Percentiles rank a stretch among this genome's conserved stretches.
Conservation (phyloP, 306 rosid genomes). For the Boehmeria nivea region DNA sequence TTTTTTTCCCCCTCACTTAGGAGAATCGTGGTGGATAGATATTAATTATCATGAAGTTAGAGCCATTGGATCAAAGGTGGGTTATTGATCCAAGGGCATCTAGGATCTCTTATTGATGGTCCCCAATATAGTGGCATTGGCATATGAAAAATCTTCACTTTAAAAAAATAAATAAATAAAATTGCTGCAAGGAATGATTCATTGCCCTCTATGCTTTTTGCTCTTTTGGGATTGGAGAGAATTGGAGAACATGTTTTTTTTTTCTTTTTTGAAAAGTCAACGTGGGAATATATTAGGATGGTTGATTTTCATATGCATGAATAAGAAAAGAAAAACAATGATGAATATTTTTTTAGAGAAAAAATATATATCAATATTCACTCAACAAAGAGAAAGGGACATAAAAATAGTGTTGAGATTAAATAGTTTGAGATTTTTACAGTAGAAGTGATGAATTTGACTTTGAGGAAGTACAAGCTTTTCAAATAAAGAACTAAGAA, state of each 20-base stretch:
- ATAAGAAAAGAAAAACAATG: too few relatives aligned
- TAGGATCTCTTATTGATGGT: background rate
- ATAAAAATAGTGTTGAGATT: too few relatives aligned
- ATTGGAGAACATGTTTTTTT: background rate
- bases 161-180: too few relatives aligned
- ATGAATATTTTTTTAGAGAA: too few relatives aligned
- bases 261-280: constrained; percentile 3
- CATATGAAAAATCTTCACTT: background rate
- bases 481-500: too few relatives aligned
- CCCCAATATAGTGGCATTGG: background rate
- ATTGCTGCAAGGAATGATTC: background rate
- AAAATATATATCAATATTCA: too few relatives aligned
- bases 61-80: constrained; percentile 7
- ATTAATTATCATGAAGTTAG: background rate
- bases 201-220: background rate
- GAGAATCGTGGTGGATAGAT: background rate
- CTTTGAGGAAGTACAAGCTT: too few relatives aligned
- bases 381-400: too few relatives aligned
- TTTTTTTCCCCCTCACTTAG: background rate
- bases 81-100: constrained; percentile 12
- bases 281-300: background rate
- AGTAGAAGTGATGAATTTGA: too few relatives aligned
- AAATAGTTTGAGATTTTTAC: too few relatives aligned
- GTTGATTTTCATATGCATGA: too few relatives aligned
- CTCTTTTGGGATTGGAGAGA: background rate